Evolutionary conservation across 2,329 filamentous ascomycete genomes (phyloP).

Genomic region (Arthrobotrys sphaeroides): DNA sequence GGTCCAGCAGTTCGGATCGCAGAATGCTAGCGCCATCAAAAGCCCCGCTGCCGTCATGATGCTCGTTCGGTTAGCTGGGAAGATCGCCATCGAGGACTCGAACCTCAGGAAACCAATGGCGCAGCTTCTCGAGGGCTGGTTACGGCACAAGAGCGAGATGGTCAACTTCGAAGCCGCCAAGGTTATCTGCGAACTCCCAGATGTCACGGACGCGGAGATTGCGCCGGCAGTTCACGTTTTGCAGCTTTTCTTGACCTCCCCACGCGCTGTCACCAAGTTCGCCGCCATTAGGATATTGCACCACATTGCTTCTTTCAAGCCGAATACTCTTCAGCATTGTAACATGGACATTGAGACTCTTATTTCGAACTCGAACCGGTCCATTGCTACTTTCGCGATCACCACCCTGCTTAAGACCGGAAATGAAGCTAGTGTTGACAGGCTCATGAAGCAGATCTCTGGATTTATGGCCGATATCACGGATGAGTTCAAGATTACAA

Average conservation of each 20-base stretch:
- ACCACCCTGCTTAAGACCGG: conserved; percentile 98
- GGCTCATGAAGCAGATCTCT: conserved; percentile 97
- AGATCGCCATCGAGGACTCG: conserved; percentile 91
- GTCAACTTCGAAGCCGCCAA: conserved; percentile 99
- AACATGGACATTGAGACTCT: conserved; percentile 97
- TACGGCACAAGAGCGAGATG: conserved; percentile 99
- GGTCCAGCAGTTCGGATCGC: conserved; percentile 92
- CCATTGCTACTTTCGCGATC: conserved; percentile 97
- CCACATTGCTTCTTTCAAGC: conserved; percentile 96
- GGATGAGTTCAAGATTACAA: conserved; percentile 99
- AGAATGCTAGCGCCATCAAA: conserved; percentile 85
- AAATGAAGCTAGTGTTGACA: conserved; percentile 95
- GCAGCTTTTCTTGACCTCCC: conserved; percentile 95
- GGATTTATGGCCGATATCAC: conserved; percentile 99
- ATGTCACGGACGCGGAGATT: conserved; percentile 90
- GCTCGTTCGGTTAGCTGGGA: conserved; percentile 89
- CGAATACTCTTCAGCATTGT: conserved; percentile 87
- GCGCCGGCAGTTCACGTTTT: conserved; percentile 92
- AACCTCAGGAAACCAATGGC: conserved; percentile 95
- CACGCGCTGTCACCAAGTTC: conserved; percentile 95
- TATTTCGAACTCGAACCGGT: conserved; percentile 96
- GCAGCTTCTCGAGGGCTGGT: conserved; percentile 92
- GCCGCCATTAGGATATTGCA: conserved; percentile 95
- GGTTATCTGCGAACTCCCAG: conserved; percentile 93
- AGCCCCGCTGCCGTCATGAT: conserved; percentile 91